Evolutionary conservation across 108 stramenopile genomes (phyloP).

Genomic region (Fistulifera solaris): DNA sequence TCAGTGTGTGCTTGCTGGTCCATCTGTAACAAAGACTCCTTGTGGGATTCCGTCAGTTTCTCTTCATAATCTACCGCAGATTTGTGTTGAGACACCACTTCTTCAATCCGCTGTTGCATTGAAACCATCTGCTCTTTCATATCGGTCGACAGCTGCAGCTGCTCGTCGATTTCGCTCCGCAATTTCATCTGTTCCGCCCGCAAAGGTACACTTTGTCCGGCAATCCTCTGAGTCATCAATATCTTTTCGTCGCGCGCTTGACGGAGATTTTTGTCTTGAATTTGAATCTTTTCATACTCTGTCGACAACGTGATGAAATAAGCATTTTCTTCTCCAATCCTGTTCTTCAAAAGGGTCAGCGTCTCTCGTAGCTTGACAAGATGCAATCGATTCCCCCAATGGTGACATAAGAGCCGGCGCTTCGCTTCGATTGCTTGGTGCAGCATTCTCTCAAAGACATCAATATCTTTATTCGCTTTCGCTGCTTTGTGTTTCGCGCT

Average conservation of each 20-base stretch:
- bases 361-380: neutral
- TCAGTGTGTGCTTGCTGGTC: neutral
- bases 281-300: neutral
- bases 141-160: neutral
- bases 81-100: neutral
- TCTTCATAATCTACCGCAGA: neutral
- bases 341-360: too few species aligned
- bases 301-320: neutral
- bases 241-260: neutral
- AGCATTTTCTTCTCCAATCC: neutral
- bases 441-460: constrained; percentile 1
- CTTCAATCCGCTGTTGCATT: neutral
- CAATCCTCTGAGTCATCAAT: neutral
- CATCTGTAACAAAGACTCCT: neutral
- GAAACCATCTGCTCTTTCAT: neutral
- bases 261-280: neutral
- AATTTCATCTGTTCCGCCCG: neutral
- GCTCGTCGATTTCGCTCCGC: constrained; percentile 1
- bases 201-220: neutral
- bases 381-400: neutral
- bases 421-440: neutral
- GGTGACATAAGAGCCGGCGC: neutral
- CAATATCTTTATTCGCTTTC: neutral
- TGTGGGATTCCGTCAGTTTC: neutral
- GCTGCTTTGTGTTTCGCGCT: neutral